Conservation (phyloP, 2,329 filamentous ascomycete genomes). For the Aphanoascus verrucosus region DNA sequence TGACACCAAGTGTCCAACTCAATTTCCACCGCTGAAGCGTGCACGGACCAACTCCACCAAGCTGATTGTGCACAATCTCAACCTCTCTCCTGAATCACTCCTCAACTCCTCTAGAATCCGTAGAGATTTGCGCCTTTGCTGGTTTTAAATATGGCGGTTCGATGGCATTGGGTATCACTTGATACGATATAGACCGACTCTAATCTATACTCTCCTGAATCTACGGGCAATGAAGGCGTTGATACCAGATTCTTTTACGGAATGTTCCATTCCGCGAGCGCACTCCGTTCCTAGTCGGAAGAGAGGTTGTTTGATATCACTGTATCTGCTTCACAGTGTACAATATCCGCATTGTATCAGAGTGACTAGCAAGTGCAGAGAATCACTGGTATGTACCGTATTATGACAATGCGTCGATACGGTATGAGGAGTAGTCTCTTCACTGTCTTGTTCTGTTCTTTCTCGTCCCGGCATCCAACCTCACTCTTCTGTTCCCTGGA, state of each 20-base stretch:
- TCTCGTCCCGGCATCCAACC: not conserved
- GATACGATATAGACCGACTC: too few relatives aligned
- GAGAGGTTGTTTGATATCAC: not conserved
- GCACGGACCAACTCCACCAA: not conserved
- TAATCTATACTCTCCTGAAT: too few relatives aligned
- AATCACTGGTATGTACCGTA: not conserved
- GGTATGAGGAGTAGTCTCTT: not conserved
- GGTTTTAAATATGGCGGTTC: too few relatives aligned
- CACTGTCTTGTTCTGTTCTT: not conserved
- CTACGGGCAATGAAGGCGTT: too few relatives aligned
- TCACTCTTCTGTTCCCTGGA: not conserved
- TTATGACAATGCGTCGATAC: not conserved
- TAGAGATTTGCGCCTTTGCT: not conserved
- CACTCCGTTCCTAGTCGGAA: not conserved
- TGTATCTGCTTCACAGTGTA: not conserved
- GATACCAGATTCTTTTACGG: too few relatives aligned
- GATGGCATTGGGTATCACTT: too few relatives aligned
- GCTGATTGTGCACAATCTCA: not conserved
- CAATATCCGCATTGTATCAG: not conserved
- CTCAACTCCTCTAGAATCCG: not conserved
- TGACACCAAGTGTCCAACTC: constrained; percentile 13
- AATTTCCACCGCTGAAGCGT: constrained; percentile 1
- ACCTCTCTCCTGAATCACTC: too few relatives aligned
- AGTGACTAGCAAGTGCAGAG: not conserved
- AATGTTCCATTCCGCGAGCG: too few relatives aligned